Evolutionary conservation across 2,329 filamentous ascomycete genomes (phyloP), one percentile per base, ranked within the genome.

Genomic region (Alternaria sp.): DNA sequence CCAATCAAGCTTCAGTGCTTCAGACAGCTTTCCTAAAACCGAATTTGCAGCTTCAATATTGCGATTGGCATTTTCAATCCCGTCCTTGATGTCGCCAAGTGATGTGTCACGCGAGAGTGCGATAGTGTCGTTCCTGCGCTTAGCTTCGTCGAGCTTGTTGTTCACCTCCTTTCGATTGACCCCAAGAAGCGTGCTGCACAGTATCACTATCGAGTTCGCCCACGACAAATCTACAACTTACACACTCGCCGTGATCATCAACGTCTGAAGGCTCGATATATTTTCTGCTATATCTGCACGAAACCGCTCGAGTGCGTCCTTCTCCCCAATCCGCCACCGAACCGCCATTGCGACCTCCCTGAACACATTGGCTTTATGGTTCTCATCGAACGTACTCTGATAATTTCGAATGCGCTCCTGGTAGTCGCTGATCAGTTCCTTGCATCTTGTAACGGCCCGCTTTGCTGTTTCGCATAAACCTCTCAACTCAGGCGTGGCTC

Each of bases 311-410:
- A 65, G 23, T 6, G 49, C 61, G 8, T 67, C 60, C 28, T 56
- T 62, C 17, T 68, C 60, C 10, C 42, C 49, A 8, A 62, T 31
- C 2, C 54, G 39, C 60, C 62, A 67, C 17, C 58, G 56, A 14
- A 65, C 28, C 21, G 56, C 57, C 52, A 46, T 56, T 2, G 51
- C 54, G 4, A 58, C 39, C 2, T 44, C 51, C 14, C 36, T 54
- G 7, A 65, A 52, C 54, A 3, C 51, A 57, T 24, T 50, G 2
- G n/a, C 4, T 14, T 33, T 14, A 2, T 21, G 29, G 5, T 4
- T 8, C 7, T 36, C 9, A 17, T 36, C 45, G 33, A 41, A 33
- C 14, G 37, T 14, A 23, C 2, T 6, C 7, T 51, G n/a, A 5
- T 51, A 41, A 23, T 5, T 40, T 7, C 10, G 36, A 11, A 41